phyloP scores from a whole-genome alignment of 768 basidiomycete species.

The Lentinus tigrinus region DNA sequence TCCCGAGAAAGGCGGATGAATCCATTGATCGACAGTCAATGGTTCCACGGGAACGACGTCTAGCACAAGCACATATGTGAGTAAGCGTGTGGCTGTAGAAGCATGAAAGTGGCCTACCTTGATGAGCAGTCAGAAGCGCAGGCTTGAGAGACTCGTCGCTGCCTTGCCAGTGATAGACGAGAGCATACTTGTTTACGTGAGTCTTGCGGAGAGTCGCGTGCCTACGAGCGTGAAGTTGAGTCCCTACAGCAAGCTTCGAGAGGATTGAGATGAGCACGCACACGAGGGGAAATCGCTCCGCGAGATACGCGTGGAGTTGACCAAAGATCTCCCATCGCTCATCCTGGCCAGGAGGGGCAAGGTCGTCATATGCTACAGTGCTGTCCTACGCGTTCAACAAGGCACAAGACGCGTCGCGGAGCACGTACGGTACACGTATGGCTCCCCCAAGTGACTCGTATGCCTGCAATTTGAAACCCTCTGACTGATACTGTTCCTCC shows the following conservation, averaged over 20 bases:
- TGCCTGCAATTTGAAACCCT: slow-evolving; percentile 12
- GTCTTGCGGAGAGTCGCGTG: slow-evolving; percentile 59
- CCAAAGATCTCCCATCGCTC: slow-evolving; percentile 36
- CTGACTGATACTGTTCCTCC: slow-evolving; percentile 6
- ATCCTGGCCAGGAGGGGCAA: slow-evolving; percentile 27
- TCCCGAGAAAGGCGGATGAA: slow-evolving; percentile 58
- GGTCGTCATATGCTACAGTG: slow-evolving; percentile 31
- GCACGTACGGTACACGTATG: slow-evolving; percentile 15
- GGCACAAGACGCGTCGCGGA: background rate
- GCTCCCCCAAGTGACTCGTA: slow-evolving; percentile 19
- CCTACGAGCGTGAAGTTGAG: slow-evolving; percentile 30
- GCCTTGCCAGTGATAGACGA: slow-evolving; percentile 75
- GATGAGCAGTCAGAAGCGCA: slow-evolving; percentile 64
- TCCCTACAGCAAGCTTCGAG: background rate
- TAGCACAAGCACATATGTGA: slow-evolving; percentile 15
- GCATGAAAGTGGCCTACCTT: slow-evolving; percentile 39
- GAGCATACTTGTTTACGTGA: slow-evolving; percentile 74
- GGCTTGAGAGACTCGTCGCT: slow-evolving; percentile 64
- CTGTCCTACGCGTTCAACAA: slow-evolving; percentile 4
- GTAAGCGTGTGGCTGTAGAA: background rate
- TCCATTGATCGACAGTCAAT: slow-evolving; percentile 49
- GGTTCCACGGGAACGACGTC: slow-evolving; percentile 66
- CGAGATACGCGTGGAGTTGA: slow-evolving; percentile 36
- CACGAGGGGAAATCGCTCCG: slow-evolving; percentile 38
- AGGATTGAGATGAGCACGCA: slow-evolving; percentile 21